Base-by-base conservation (phyloP, 208 protist genomes). In the Trypanosoma grayi region DNA sequence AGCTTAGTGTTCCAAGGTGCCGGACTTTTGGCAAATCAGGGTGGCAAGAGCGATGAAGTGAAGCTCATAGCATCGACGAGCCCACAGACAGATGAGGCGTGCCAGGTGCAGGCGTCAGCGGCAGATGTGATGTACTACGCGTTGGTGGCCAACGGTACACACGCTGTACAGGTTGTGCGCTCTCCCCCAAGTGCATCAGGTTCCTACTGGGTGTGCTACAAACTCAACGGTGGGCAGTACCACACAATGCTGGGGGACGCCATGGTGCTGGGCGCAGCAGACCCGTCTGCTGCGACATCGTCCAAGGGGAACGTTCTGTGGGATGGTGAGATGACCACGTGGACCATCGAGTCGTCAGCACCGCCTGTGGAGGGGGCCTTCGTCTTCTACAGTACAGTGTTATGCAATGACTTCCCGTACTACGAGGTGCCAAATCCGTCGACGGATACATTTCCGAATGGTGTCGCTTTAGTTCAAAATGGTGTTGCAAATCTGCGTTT, bases 131-230 rank as follows among this genome's bases (percentile, higher is more conserved):
- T 44, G 24, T 70, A 73, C 51, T 81, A 81, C 64, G 55, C 73
- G 8, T 60, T 95, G 43, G 57, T 54, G 39, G 89, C 83, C 3
- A 95, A 93, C 60, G 85, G 89, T 53, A 92, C 82, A 24, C 48
- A 81, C 59, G 43, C 85, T 0, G 75, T 87, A 53, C 81, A 91
- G 61, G 62, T 78, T 28, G 73, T 75, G 47, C 67, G 68, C 6
- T 45, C 50, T 14, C 45, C 58, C 36, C 28, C 46, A 24, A 56
- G n/a, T 9, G 22, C 18, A 36, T 14, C n/a, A 16, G 48, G 40
- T 22, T 28, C 28, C 13, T 91, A 81, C 73, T 88, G 82, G 67
- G 67, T 94, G 30, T 96, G 90, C 59, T 96, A 96, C 72, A 90
- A 88, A 70, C 77, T 94, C 48, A 76, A 84, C 37, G 90, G 90